Percentiles rank a stretch among this genome's conserved stretches.
phyloP scores from a whole-genome alignment of 768 basidiomycete genomes.

The Lepiota venenata region DNA sequence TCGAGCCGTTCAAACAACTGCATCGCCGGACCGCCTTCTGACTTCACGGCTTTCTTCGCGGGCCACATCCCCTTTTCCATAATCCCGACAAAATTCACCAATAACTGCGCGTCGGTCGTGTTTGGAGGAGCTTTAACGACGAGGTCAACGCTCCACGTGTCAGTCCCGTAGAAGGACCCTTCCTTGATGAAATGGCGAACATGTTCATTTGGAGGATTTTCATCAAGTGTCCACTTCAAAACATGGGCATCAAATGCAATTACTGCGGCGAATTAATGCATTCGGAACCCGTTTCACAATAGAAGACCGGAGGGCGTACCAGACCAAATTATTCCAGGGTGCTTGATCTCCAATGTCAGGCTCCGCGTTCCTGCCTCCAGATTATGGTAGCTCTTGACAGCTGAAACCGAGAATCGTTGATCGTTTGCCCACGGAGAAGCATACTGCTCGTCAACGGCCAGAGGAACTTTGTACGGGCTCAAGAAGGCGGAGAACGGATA shows the following conservation, averaged over 20 bases:
- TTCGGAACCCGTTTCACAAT: background rate
- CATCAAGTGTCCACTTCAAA: slow-evolving; percentile 77
- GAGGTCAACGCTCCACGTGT: slow-evolving; percentile 72
- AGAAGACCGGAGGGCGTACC: slow-evolving; percentile 34
- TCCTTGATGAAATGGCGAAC: slow-evolving; percentile 90
- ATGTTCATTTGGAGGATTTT: slow-evolving; percentile 71
- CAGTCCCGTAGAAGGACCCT: slow-evolving; percentile 78
- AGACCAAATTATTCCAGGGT: slow-evolving; percentile 87
- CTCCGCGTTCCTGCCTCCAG: slow-evolving; percentile 58
- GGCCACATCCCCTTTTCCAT: slow-evolving; percentile 88
- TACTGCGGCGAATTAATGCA: slow-evolving; percentile 35
- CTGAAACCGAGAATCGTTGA: slow-evolving; percentile 48
- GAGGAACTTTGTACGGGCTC: slow-evolving; percentile 74
- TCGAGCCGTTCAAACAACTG: slow-evolving; percentile 73
- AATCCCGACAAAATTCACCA: slow-evolving; percentile 77
- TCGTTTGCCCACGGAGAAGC: slow-evolving; percentile 43
- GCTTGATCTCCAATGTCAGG: slow-evolving; percentile 64
- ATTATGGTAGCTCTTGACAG: slow-evolving; percentile 55
- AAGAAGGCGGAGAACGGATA: slow-evolving; percentile 85
- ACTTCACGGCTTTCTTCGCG: slow-evolving; percentile 52
- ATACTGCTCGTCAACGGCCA: slow-evolving; percentile 49
- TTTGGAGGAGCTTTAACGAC: slow-evolving; percentile 51
- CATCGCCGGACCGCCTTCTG: slow-evolving; percentile 59
- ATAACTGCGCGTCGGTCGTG: slow-evolving; percentile 31
- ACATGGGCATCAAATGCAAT: slow-evolving; percentile 93